Base-by-base conservation (phyloP, 2,329 filamentous ascomycete species). In the Cryphonectria carpinicola region DNA sequence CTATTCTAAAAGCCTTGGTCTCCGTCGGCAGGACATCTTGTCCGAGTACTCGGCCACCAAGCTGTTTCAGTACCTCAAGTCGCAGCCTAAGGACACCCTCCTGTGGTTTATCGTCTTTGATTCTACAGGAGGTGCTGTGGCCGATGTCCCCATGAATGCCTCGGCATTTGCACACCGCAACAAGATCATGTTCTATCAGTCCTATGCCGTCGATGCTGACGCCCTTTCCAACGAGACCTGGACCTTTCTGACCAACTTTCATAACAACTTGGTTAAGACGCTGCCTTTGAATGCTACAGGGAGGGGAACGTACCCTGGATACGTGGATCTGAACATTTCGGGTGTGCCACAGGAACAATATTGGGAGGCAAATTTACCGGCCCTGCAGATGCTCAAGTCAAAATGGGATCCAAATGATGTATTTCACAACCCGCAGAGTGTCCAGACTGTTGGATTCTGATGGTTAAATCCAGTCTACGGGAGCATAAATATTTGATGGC, bases 151-250 rank as follows among this genome's bases (percentile, higher is more conserved):
- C 0, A 77, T 78, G 72, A 82, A 89, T 74, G 85, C 85, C 13
- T 90, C 89, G 0, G 85, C 89, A 10, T 92, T 90, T 75, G 84
- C 86, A 0, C 89, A 92, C 75, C 86, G 90, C 63, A 87, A 92
- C 80, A 88, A 88, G 73, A 74, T 90, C 56, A 86, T 91, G 79
- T 90, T 89, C 80, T 85, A 89, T 76, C 88, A 92, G 76, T 87
- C 85, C 0, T 91, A 91, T 75, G 87, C 83, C 11, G 76, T 91
- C 61, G 86, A 85, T 25, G 74, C 88, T 0, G 79, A 82, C 0
- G 79, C 79, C 1, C 76, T 90, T 19, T 82, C 80, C 1, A 73
- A 80, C n/a, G 80, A 79, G 17, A 87, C 85, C 1, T 83, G 80
- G 68, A 74, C 79, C 0, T 90, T 90, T 68, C 76, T 90, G 54